Evolutionary conservation across 495 filamentous ascomycete genomes (phyloP).

Genomic region (Penicillium maclennaniae): DNA sequence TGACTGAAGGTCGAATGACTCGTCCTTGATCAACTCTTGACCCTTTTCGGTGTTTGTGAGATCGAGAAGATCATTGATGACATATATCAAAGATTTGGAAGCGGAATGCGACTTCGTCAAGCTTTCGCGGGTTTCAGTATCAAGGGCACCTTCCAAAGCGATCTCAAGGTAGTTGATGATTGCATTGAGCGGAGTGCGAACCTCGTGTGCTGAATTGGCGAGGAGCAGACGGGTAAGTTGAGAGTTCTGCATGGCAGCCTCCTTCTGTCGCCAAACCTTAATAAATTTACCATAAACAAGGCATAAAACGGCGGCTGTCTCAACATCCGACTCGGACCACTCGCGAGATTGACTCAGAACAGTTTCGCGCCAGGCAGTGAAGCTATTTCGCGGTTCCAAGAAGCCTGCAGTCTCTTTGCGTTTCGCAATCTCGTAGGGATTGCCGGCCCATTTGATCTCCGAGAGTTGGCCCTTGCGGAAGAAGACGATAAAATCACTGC

Average conservation of each 20-base stretch:
- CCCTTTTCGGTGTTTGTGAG: constrained; percentile 88
- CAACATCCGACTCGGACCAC: constrained; percentile 58
- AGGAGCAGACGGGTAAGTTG: constrained; percentile 76
- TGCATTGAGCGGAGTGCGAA: constrained; percentile 89
- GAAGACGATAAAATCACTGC: constrained; percentile 86
- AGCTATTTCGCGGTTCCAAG: constrained; percentile 35
- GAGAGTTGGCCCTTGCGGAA: constrained; percentile 76
- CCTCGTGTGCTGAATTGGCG: constrained; percentile 92
- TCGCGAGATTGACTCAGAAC: constrained; percentile 36
- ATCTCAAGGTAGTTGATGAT: constrained; percentile 98
- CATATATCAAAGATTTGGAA: constrained; percentile 93
- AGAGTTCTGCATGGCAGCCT: constrained; percentile 77
- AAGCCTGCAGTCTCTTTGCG: constrained; percentile 39
- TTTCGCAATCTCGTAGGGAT: constrained; percentile 70
- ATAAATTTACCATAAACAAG: constrained; percentile 90
- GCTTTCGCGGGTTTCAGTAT: constrained; percentile 82
- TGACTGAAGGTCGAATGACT: constrained; percentile 67
- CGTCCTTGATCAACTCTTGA: constrained; percentile 73
- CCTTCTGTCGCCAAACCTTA: constrained; percentile 91
- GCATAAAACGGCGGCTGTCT: constrained; percentile 85
- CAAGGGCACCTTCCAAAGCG: constrained; percentile 78
- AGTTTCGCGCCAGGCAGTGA: constrained; percentile 33
- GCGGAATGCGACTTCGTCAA: constrained; percentile 73
- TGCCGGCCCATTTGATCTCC: constrained; percentile 89
- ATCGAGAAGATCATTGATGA: constrained; percentile 93